These are phyloP conservation scores for Amphichorda felina DNA, from an alignment of 2,329 filamentous ascomycete genomes.

Conservation along the genomic window DNA sequence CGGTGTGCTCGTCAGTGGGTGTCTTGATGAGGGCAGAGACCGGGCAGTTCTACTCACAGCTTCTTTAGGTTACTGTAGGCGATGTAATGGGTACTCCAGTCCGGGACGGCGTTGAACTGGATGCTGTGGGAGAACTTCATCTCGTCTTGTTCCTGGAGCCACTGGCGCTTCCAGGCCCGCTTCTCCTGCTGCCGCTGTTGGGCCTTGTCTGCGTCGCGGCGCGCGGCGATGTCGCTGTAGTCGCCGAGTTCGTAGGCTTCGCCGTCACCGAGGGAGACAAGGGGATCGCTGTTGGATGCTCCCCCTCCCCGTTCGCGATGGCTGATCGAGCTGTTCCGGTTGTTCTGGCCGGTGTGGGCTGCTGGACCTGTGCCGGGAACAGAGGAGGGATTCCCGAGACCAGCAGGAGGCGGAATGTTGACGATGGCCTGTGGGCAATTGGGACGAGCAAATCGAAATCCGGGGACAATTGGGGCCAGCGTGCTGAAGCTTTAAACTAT, in stretches of 20 bases:
- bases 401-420: constrained; percentile 21
- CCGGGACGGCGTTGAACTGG: constrained; percentile 98
- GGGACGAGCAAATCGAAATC: no score
- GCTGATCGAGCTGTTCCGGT: constrained; percentile 10
- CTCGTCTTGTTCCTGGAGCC: constrained; percentile 64
- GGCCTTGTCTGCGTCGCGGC: constrained; percentile 15
- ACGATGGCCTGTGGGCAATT: neutral
- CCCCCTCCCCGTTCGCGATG: constrained; percentile 24
- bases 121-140: constrained; percentile 99
- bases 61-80: constrained; percentile 99
- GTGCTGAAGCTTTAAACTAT: no score
- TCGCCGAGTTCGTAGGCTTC: constrained; percentile 29
- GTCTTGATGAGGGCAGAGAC: constrained; percentile 1
- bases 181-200: constrained; percentile 27
- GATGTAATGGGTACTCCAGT: constrained; percentile 98
- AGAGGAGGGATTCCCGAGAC: constrained; percentile 25
- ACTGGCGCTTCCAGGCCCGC: constrained; percentile 51
- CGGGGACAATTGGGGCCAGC: no score
- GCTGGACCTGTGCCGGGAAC: constrained; percentile 14
- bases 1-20: constrained; percentile 1
- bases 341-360: constrained; percentile 8
- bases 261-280: constrained; percentile 1
- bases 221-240: constrained; percentile 18
- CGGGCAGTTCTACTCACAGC: constrained; percentile 48
- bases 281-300: neutral